Evolutionary conservation across 495 filamentous ascomycete genomes (phyloP).

Genomic region (Aspergillus avenaceus): DNA sequence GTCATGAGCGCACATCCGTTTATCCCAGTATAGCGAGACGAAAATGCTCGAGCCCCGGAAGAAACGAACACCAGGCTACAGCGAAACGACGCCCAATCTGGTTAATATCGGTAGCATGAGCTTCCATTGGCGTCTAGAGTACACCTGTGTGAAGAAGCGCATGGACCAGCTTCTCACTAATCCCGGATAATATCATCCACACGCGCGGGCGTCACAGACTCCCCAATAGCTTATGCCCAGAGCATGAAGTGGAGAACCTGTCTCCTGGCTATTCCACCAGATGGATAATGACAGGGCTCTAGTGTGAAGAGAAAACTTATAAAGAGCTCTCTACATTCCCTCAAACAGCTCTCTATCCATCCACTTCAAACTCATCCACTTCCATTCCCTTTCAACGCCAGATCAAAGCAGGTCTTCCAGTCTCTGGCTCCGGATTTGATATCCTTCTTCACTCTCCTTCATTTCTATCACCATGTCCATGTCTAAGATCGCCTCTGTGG

Average conservation of each 20-base stretch:
- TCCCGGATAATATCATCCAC: slow-evolving; percentile 10
- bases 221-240: too few species aligned
- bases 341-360: background rate
- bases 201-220: background rate
- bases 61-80: background rate
- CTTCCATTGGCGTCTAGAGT: background rate
- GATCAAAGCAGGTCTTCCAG: slow-evolving; percentile 10
- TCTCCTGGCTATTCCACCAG: too few species aligned
- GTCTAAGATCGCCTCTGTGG: slow-evolving; percentile 25
- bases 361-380: background rate
- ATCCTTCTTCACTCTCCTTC: slow-evolving; percentile 4
- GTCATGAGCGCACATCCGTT: background rate
- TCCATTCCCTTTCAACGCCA: background rate
- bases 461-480: slow-evolving; percentile 19
- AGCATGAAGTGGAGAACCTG: too few species aligned
- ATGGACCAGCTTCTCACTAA: background rate
- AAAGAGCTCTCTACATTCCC: background rate
- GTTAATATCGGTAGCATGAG: background rate
- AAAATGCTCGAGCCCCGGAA: background rate
- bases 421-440: slow-evolving; percentile 13
- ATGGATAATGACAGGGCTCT: background rate
- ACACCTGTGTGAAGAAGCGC: slow-evolving; percentile 1
- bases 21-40: background rate
- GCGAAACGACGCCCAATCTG: background rate
- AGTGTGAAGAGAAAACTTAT: background rate